phyloP scores from a whole-genome alignment of 202 grass and related monocot genomes.

The Zizania palustris region DNA sequence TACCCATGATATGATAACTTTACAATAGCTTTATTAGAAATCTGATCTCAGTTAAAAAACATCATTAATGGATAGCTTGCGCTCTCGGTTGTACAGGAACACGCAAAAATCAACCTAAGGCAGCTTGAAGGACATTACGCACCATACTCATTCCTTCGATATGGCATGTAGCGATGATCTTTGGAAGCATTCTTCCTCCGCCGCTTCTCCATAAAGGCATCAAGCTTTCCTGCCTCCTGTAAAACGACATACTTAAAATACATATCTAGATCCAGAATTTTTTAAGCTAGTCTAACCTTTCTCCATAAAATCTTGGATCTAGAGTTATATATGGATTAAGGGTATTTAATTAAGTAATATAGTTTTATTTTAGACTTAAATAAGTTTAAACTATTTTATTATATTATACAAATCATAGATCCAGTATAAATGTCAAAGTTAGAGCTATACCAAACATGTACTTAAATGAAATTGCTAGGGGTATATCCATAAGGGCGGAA shows the following conservation, averaged over 20 bases:
- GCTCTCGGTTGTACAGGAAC: not conserved
- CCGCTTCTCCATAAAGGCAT: slow-evolving; percentile 81
- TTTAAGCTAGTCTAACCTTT: no score
- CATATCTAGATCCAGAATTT: no score
- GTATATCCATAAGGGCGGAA: not conserved
- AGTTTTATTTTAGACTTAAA: no score
- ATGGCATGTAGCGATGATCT: slow-evolving; percentile 96
- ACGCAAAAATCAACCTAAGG: not conserved
- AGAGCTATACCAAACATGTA: no score
- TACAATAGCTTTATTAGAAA: slow-evolving; percentile 12
- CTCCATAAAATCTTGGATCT: no score
- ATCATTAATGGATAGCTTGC: slow-evolving; percentile 9
- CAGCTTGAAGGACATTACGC: slow-evolving; percentile 14
- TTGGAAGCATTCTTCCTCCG: slow-evolving; percentile 87
- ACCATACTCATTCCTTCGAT: slow-evolving; percentile 51
- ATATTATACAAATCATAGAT: no score
- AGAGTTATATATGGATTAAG: no score
- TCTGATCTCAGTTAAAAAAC: slow-evolving; percentile 16
- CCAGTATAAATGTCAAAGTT: no score
- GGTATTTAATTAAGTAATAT: no score
- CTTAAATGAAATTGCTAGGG: not conserved
- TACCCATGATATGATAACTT: not conserved
- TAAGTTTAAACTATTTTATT: no score
- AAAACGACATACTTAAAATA: slow-evolving; percentile 4
- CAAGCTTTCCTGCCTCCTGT: slow-evolving; percentile 82